phyloP scores from a whole-genome alignment of 1,284 basidiomycete species.

The Ustanciosporium gigantosporum region DNA sequence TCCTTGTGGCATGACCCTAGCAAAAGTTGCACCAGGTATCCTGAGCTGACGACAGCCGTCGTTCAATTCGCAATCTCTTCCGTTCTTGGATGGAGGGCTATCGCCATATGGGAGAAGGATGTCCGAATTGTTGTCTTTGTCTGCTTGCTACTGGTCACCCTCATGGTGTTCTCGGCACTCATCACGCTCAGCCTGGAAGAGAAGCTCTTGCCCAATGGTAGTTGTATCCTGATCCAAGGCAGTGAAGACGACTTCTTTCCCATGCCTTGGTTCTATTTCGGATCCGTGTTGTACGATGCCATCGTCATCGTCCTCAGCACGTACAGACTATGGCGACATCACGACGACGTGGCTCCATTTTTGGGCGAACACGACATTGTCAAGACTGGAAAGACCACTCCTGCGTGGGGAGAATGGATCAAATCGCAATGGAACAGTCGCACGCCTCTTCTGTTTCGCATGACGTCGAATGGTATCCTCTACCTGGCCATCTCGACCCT shows the following conservation, averaged over 20 bases:
- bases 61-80: conserved; percentile 40
- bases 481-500: conserved; percentile 39
- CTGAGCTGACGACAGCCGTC: conserved; percentile 26
- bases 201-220: conserved; percentile 11
- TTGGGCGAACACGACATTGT: conserved; percentile 1
- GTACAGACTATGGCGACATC: conserved; percentile 32
- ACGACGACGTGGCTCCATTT: conserved; percentile 10
- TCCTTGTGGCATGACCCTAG: conserved; percentile 15
- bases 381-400: background rate
- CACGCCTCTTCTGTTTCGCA: conserved; percentile 36
- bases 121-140: conserved; percentile 36
- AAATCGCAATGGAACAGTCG: conserved; percentile 20
- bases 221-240: conserved; percentile 25
- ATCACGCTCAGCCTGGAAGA: conserved; percentile 34
- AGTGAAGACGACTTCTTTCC: conserved; percentile 20
- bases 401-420: conserved; percentile 7
- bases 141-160: conserved; percentile 12
- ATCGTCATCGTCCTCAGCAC: conserved; percentile 32
- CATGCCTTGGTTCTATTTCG: conserved; percentile 44
- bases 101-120: conserved; percentile 49
- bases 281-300: conserved; percentile 37
- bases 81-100: conserved; percentile 47
- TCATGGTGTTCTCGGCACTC: conserved; percentile 34
- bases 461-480: conserved; percentile 41
- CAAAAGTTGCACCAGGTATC: conserved; percentile 23